A percentile compares a stretch with the other conserved stretches of the same genome.
Evolutionary conservation across 768 basidiomycete species (phyloP).

Genomic region (Termitomyces sp.): DNA sequence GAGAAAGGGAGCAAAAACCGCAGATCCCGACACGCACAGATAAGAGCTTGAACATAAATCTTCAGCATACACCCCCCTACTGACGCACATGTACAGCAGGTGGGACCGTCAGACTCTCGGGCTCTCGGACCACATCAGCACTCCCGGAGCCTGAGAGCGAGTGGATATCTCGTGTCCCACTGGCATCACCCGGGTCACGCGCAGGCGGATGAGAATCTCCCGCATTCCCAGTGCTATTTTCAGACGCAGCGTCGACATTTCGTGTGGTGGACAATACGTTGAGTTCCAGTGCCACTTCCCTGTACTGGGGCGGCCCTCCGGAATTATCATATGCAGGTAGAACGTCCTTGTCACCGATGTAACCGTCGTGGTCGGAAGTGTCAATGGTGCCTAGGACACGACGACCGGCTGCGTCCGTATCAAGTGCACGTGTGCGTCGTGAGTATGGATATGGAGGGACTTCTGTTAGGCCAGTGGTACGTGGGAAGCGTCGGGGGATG

Average conservation of each 20-base stretch:
- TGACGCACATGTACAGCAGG: constrained; percentile 7
- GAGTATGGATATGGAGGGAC: constrained; percentile 18
- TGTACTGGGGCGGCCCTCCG: constrained; percentile 49
- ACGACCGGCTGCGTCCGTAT: constrained; percentile 41
- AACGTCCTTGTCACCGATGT: constrained; percentile 39
- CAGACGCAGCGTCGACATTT: neutral
- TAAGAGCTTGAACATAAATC: neutral
- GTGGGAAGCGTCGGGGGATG: constrained; percentile 16
- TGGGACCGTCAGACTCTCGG: neutral
- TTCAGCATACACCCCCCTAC: neutral
- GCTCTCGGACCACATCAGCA: neutral
- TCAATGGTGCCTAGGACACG: constrained; percentile 20
- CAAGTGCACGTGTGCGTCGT: constrained; percentile 30
- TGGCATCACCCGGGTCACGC: neutral
- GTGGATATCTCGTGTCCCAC: neutral
- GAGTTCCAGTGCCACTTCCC: constrained; percentile 21
- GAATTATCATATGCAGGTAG: constrained; percentile 46
- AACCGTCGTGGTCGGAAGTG: constrained; percentile 28
- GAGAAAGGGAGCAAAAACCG: neutral
- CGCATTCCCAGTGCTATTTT: neutral
- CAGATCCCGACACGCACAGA: neutral
- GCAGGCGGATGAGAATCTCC: neutral
- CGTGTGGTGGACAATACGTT: neutral
- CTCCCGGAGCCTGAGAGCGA: neutral
- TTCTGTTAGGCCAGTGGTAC: constrained; percentile 23